Base-by-base conservation (phyloP, 768 basidiomycete species). In the Epithele typhae region DNA sequence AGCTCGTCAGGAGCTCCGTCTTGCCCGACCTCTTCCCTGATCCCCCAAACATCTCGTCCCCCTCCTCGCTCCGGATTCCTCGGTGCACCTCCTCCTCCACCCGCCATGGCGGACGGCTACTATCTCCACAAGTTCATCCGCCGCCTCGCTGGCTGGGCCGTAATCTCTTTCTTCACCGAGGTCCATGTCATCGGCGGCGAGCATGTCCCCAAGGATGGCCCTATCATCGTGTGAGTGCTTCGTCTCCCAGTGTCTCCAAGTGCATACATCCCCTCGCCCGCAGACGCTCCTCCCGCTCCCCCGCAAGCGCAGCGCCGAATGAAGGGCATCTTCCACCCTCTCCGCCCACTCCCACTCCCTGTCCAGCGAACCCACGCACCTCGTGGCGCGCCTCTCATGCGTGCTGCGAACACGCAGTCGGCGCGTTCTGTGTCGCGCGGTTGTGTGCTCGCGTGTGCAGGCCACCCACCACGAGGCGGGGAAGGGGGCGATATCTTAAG, bases 151-250 rank as follows among this genome's bases (percentile, higher is more conserved):
- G 69, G 75, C 25, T 79, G 81, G 67, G 86, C 91, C 2, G 77
- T 91, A 10, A 74, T 79, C 62, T 85, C 88, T 5, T 97, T 97
- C 74, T 97, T 95, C 74, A 80, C 79, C 0, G 86, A 92, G 64
- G 78, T 96, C 39, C 84, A 81, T 58, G 81, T 96, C 48, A 77
- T 95, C 51, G 92, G 90, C 40, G 81, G 76, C 34, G 92, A 95
- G 65, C 85, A 94, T 63, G 90, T 97, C 12, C 93, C 95, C 3
- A 67, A 63, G 58, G 75, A 85, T 51, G 93, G 92, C 1, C 92
- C 93, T n/a, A 82, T 96, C 56, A 88, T 98, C 56, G 84, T 94
- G 91, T 94, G 70, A 64, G 86, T 79, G 22, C 19, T 37, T 25
- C 12, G 25, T 36, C 30, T 9, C 30, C 30, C 25, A 22, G n/a